Percentiles rank a stretch among this genome's conserved stretches.
Conservation (phyloP, 2,329 filamentous ascomycete species). For the Bipolaris zeicola region DNA sequence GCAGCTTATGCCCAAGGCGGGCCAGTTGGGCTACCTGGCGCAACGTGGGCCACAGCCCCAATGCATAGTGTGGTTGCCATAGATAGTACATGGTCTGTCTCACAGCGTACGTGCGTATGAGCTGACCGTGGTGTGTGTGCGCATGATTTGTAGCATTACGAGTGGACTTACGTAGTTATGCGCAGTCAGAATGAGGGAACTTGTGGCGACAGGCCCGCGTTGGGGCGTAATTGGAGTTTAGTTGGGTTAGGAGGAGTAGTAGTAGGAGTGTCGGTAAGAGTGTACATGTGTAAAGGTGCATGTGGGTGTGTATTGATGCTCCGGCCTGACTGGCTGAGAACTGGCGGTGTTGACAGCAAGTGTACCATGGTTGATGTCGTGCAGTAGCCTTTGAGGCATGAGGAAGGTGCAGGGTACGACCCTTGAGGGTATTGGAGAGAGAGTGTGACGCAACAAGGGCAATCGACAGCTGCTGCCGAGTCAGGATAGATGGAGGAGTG, state of each 20-base stretch:
- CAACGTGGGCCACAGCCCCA: background rate
- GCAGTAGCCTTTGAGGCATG: slow-evolving; percentile 13
- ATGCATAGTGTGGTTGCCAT: background rate
- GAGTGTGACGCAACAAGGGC: slow-evolving; percentile 7
- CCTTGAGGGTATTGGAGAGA: slow-evolving; percentile 1
- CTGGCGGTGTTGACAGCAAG: background rate
- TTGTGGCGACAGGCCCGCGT: background rate
- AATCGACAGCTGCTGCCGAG: slow-evolving; percentile 2
- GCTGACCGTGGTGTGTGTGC: too few relatives aligned
- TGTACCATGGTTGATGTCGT: slow-evolving; percentile 18
- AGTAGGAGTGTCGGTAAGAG: too few relatives aligned
- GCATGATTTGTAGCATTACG: background rate
- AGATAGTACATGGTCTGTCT: too few relatives aligned
- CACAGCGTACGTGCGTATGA: background rate
- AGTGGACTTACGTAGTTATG: too few relatives aligned
- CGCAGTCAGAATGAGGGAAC: background rate
- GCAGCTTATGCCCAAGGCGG: slow-evolving; percentile 6
- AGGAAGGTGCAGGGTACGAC: slow-evolving; percentile 5
- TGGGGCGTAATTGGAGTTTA: background rate
- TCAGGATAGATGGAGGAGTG: slow-evolving; percentile 1
- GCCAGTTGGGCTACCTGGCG: background rate
- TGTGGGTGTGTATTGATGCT: background rate
- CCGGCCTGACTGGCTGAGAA: background rate
- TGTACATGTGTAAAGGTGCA: background rate
- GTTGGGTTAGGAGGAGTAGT: background rate